phyloP scores from a whole-genome alignment of 331 rosid species.

The Prunus yedoensis region DNA sequence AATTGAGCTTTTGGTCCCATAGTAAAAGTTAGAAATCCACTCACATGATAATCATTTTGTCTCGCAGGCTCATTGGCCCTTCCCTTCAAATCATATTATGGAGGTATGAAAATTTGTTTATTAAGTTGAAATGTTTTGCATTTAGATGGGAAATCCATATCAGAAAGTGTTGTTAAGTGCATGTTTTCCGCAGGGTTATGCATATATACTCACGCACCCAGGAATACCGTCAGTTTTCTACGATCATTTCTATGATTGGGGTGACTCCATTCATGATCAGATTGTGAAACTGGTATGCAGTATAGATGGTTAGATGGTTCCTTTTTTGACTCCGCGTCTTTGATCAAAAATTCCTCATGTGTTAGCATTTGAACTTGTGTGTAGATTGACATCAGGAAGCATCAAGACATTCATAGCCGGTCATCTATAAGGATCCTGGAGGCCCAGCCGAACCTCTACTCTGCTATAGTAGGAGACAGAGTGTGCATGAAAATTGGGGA shows the following conservation, averaged over 20 bases:
- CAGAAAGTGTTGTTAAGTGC: neutral
- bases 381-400: constrained; percentile 77
- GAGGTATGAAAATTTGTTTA: constrained; percentile 52
- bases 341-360: neutral
- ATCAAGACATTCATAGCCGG: constrained; percentile 72
- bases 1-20: constrained; percentile 12
- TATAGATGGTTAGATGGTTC: neutral
- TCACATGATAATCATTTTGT: constrained; percentile 12
- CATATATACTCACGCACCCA: constrained; percentile 87
- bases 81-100: constrained; percentile 73
- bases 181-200: constrained; percentile 67
- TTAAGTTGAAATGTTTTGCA: neutral
- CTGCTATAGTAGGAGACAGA: constrained; percentile 78
- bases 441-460: constrained; percentile 70
- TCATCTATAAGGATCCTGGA: constrained; percentile 71
- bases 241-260: constrained; percentile 84
- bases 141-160: neutral
- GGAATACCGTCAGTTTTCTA: constrained; percentile 90
- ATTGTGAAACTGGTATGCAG: constrained; percentile 73
- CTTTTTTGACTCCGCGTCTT: constrained; percentile 1
- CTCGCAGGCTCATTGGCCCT: constrained; percentile 96
- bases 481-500: constrained; percentile 89
- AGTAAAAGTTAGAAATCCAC: constrained; percentile 17
- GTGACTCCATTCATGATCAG: constrained; percentile 57
- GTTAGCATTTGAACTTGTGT: constrained; percentile 18